These are phyloP conservation scores for Pinus albicaulis DNA, from an alignment of 75 land plant genomes.

Conservation along the genomic window DNA sequence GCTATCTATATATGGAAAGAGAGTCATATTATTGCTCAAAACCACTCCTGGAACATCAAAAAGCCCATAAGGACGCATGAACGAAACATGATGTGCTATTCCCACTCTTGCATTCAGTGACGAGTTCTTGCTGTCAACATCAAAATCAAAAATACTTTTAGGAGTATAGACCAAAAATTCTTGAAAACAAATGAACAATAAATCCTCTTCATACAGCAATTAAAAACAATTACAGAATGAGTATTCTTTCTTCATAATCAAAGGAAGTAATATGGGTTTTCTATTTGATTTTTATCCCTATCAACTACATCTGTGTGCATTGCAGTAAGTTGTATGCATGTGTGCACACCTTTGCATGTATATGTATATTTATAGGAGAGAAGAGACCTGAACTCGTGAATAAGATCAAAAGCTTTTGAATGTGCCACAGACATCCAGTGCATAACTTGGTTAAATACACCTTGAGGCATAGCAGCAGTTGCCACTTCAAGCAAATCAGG, in stretches of 20 bases:
- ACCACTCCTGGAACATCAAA: conserved; percentile 86
- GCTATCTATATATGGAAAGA: conserved; percentile 81
- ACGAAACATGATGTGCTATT: conserved; percentile 96
- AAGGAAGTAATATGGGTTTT: neutral
- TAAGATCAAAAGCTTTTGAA: conserved; percentile 86
- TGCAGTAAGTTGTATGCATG: neutral
- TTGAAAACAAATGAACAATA: neutral
- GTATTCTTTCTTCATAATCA: neutral
- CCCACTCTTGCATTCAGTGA: conserved; percentile 59
- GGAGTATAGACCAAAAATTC: neutral
- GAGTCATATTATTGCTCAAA: conserved; percentile 71
- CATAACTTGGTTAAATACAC: conserved; percentile 84
- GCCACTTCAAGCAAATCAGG: conserved; percentile 95
- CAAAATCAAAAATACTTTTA: conserved; percentile 5
- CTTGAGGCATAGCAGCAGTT: conserved; percentile 83
- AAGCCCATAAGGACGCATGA: conserved; percentile 95
- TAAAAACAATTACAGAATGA: conserved; percentile 1
- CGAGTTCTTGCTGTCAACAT: conserved; percentile 29
- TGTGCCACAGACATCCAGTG: conserved; percentile 87
- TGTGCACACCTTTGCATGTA: neutral
- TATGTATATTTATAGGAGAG: neutral
- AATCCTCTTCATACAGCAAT: conserved; percentile 2
- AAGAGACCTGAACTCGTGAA: conserved; percentile 72
- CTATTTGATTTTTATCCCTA: neutral
- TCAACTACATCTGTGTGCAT: conserved; percentile 1